Base-by-base conservation (phyloP, 345 rosid species). In the Melastoma malabathricum region DNA sequence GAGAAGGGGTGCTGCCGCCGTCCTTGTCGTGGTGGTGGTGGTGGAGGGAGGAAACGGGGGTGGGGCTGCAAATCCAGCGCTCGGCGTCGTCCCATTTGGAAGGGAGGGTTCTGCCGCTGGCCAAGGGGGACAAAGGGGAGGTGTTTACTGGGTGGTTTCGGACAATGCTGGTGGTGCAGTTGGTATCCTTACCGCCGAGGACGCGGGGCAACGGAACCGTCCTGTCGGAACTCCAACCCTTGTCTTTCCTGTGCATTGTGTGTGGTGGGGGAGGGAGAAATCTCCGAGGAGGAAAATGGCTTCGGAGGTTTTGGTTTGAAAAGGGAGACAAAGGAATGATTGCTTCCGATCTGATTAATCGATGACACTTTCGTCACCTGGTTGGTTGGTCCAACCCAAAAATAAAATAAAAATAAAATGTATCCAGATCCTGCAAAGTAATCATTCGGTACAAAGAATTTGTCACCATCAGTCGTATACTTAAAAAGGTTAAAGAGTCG, bases 31-130 rank as follows among this genome's bases (percentile, higher is more conserved):
- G 69, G 75, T 60, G 52, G 16, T 9, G 50, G 52, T n/a, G 31
- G 27, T 43, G 16, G 41, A 27, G 63, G 44, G 57, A 29, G 41
- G 16, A 73, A 3, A 72, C 68, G 13, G 76, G 57, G 43, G 80
- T 75, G 0, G 98, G 98, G 51, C 98, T 92, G 50, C 84, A 75
- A 61, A 92, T 80, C 98, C 98, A 92, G 63, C 96, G 71, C 66
- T 87, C 98, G 1, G 95, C 96, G 57, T 92, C 95, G 54, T 87
- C 98, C 96, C 98, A 92, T 48, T 92, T 92, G 10, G 95, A 87
- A 15, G 96, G 98, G 56, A 92, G 62, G 0, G 93, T 60, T 64
- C 89, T 75, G 15, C 95, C 84, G 44, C 95, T 76, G 48, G 76
- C 84, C 62, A 87, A 84, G 18, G 98, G 95, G 9, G 95, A 78